Evolutionary conservation across 2,329 filamentous ascomycete genomes (phyloP), one percentile per base, ranked within the genome.

Genomic region (Phyllosticta citriasiana): DNA sequence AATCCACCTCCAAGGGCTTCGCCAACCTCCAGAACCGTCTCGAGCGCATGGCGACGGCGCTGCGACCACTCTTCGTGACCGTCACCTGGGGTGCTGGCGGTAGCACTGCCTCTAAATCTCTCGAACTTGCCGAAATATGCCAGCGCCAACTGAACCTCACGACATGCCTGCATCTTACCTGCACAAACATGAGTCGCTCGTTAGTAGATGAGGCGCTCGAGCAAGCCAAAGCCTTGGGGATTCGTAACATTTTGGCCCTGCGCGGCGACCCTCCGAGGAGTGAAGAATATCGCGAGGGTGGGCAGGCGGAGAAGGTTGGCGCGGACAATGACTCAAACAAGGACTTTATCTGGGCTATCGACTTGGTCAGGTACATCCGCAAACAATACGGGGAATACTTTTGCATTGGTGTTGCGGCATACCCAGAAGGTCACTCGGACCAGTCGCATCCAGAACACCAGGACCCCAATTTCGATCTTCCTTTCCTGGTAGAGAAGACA

Each of bases 1-100:
- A 57, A 58, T 26, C 33, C 22, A 27, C 33, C 35, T 47, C 19
- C 66, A 57, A 84, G 82, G 94, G 94, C 66, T 95, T 94, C 70
- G 88, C 90, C 65, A 99, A 99, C 74, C 85, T 99, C 60, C 89
- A 93, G 72, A 89, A 89, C 66, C 91, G 94, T 71, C 85, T 99
- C 63, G 89, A 95, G 73, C 91, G 94, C 72, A 97, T 99, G 94
- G 87, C 94, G 57, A 86, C 90, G 65, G 92, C 91, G 14, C 81
- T 99, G 62, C 88, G 89, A 14, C 94, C 94, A 53, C 82, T 97
- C 54, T 99, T 99, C 71, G 90, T 99, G 64, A 97, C 92, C 62
- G 91, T 99, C 57, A 99, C 94, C 58, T 99, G 94, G 94, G 94
- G 94, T 57, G 94, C 94, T 26, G 94, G 94, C 63, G 94, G 94